Conservation (phyloP, 768 basidiomycete genomes). For the Boletus fagicola region DNA sequence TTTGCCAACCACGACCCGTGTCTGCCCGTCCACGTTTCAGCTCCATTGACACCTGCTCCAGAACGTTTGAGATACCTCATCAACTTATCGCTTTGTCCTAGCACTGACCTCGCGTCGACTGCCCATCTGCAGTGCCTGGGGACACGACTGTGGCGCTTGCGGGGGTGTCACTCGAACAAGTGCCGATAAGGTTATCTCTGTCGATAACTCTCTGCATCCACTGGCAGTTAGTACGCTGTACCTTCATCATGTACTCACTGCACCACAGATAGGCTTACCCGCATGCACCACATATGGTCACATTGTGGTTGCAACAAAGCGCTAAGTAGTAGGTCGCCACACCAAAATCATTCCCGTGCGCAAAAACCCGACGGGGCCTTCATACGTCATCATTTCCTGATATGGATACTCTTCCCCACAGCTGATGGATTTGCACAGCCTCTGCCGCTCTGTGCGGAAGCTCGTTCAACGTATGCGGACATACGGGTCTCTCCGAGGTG, state of each 20-base stretch:
- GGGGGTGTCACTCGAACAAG: background rate
- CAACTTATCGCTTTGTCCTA: too few relatives aligned
- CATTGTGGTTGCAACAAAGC: background rate
- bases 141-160: too few relatives aligned
- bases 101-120: too few relatives aligned
- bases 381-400: slow-evolving; percentile 9
- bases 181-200: background rate
- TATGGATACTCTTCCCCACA: slow-evolving; percentile 5
- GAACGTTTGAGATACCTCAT: too few relatives aligned
- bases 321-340: background rate
- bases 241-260: too few relatives aligned
- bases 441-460: background rate
- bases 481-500: background rate
- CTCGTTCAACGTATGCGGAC: background rate
- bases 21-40: background rate
- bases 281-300: background rate
- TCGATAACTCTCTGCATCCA: too few relatives aligned
- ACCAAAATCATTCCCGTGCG: background rate
- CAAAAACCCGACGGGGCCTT: background rate
- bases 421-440: background rate
- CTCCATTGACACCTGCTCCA: too few relatives aligned
- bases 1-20: background rate
- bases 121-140: too few relatives aligned
- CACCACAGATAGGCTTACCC: background rate
- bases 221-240: too few relatives aligned